Evolutionary conservation across 768 basidiomycete species (phyloP).

Genomic region (Daedalea quercina): DNA sequence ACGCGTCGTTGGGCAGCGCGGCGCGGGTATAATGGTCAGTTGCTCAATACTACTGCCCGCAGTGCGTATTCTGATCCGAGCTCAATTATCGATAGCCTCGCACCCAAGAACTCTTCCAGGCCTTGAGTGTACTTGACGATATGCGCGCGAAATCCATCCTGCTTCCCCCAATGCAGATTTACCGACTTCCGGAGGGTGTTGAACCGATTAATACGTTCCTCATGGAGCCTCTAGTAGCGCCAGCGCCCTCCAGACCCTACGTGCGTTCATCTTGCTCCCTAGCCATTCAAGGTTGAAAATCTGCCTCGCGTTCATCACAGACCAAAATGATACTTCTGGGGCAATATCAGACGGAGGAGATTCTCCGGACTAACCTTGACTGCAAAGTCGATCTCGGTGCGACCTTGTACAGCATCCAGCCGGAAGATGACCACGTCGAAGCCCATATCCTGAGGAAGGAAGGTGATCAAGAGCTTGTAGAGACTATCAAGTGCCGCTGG

Average conservation of each 20-base stretch:
- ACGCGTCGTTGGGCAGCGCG: conserved; percentile 14
- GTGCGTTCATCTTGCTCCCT: conserved; percentile 11
- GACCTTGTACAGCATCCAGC: conserved; percentile 28
- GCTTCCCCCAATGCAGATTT: conserved; percentile 5
- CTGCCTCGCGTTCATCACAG: not conserved
- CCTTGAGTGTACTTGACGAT: conserved; percentile 14
- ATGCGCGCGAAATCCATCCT: conserved; percentile 5
- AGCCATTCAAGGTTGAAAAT: not conserved
- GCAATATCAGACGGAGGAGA: conserved; percentile 19
- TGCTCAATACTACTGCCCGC: not conserved
- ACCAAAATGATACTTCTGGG: conserved; percentile 1
- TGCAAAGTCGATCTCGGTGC: conserved; percentile 28
- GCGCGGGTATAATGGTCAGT: conserved; percentile 9
- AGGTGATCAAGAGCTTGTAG: conserved; percentile 18
- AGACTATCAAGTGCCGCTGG: conserved; percentile 24
- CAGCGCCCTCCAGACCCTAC: conserved; percentile 12
- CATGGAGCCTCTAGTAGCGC: not conserved
- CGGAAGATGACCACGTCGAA: conserved; percentile 24
- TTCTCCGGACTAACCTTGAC: conserved; percentile 25
- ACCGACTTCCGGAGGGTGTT: conserved; percentile 14
- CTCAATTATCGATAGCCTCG: conserved; percentile 1
- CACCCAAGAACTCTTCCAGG: conserved; percentile 13
- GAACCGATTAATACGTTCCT: conserved; percentile 4
- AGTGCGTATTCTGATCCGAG: too few relatives aligned
- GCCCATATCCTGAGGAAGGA: conserved; percentile 17